Evolutionary conservation across 495 filamentous ascomycete genomes (phyloP), one percentile per base, ranked within the genome.

Genomic region (Margaritispora aquatica): DNA sequence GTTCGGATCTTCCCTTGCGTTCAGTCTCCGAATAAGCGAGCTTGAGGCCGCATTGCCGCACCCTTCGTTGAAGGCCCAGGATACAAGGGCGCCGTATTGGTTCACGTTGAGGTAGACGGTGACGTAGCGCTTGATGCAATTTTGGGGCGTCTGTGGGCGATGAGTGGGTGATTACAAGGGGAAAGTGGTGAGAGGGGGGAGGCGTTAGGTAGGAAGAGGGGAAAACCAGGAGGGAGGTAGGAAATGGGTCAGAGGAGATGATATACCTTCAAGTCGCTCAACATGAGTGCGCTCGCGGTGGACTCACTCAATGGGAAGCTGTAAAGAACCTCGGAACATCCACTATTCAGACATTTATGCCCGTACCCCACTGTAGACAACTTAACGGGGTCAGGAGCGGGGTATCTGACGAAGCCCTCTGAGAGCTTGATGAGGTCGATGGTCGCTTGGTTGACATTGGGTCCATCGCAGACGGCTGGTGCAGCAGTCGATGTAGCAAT

Each of bases 21-120:
- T 80, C 57, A 81, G 71, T 2, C 77, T 69, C 53, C 61, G 62
- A 51, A 80, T 61, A 21, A 80, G 68, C 19, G 68, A 66, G 21
- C 77, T 79, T 1, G 51, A 58, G 17, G 57, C 63, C 15, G 73
- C 73, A 54, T 69, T 72, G n/a, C 75, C 76, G 63, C 75, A 80
- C 20, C 78, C 78, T 13, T 76, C 70, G 65, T 80, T 81, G 69
- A 73, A 80, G 10, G 76, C 68, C 70, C 73, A 80, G 54, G 68
- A 73, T 29, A 77, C 71, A 9, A 80, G 67, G 0, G 77, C 77
- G 27, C 76, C 79, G 62, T 75, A 80, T 63, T 80, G 71, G 65
- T 81, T 79, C 13, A 65, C 69, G 60, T 77, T 80, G 48, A 81
- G 71, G 17, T 62, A 67, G 34, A 74, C 71, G 9, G 66, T 71